These are phyloP conservation scores for Euclidium syriacum DNA, from an alignment of 345 rosid species.

Conservation along the genomic window DNA sequence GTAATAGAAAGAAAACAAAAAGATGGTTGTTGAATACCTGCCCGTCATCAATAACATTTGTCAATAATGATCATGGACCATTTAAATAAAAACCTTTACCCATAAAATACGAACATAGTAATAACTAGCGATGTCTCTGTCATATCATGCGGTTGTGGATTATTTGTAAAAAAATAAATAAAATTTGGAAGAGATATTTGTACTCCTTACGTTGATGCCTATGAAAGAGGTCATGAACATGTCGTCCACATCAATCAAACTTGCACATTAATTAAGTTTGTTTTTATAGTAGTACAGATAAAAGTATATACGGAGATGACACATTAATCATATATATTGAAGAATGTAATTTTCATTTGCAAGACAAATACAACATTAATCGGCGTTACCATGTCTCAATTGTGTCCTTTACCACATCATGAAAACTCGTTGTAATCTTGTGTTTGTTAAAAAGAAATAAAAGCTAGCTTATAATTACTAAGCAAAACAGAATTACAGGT, in stretches of 20 bases:
- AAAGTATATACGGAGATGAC: neutral
- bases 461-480: neutral
- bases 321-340: no score
- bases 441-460: neutral
- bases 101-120: neutral
- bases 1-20: no score
- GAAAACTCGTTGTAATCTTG: no score
- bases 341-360: no score
- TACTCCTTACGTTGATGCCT: neutral
- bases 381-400: no score
- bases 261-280: neutral
- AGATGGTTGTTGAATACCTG: no score
- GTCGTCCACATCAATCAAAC: neutral
- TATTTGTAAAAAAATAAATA: neutral
- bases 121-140: neutral
- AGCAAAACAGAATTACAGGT: neutral
- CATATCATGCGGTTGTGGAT: slow-evolving; percentile 9
- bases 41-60: no score
- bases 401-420: no score
- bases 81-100: neutral
- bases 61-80: no score
- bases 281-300: neutral
- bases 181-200: no score
- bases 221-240: neutral
- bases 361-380: neutral